phyloP scores from a whole-genome alignment of 495 filamentous ascomycete genomes.

The Penicillium crystallinum region DNA sequence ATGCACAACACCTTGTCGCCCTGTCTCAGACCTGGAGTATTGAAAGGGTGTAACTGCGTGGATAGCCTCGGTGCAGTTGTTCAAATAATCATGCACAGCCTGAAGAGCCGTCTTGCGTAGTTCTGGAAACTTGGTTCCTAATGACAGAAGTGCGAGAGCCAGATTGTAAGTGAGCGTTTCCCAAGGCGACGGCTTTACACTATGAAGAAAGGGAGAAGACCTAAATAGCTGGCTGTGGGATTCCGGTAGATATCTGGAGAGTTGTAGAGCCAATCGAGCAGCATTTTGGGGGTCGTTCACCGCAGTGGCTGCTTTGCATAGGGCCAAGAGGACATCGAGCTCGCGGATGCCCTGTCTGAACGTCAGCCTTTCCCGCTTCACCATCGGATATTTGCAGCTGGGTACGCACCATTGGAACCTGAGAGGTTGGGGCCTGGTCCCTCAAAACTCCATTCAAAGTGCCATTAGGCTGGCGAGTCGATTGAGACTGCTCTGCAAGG shows the following conservation, averaged over 20 bases:
- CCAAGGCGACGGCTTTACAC: slow-evolving; percentile 83
- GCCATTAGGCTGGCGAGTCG: slow-evolving; percentile 28
- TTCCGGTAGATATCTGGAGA: slow-evolving; percentile 79
- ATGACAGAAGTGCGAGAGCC: slow-evolving; percentile 67
- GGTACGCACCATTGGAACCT: slow-evolving; percentile 47
- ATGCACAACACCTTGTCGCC: slow-evolving; percentile 48
- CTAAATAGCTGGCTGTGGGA: slow-evolving; percentile 71
- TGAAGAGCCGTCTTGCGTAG: slow-evolving; percentile 57
- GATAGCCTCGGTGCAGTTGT: slow-evolving; percentile 54
- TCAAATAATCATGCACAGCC: slow-evolving; percentile 62
- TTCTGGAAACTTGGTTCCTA: slow-evolving; percentile 63
- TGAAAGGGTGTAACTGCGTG: slow-evolving; percentile 31
- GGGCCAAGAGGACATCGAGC: slow-evolving; percentile 79
- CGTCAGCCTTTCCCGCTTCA: slow-evolving; percentile 21
- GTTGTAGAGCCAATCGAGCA: slow-evolving; percentile 62
- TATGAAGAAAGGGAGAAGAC: slow-evolving; percentile 73
- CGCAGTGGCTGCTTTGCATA: slow-evolving; percentile 79
- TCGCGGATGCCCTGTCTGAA: slow-evolving; percentile 60
- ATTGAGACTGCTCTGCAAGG: slow-evolving; percentile 52
- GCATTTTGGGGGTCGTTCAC: slow-evolving; percentile 64
- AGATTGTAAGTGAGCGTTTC: slow-evolving; percentile 77
- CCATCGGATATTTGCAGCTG: neutral
- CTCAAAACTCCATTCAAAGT: slow-evolving; percentile 34
- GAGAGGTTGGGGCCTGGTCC: slow-evolving; percentile 38
- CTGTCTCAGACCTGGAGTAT: slow-evolving; percentile 40